Base-by-base conservation (phyloP, 2,329 filamentous ascomycete species). In the Xenoacremonium recifei region DNA sequence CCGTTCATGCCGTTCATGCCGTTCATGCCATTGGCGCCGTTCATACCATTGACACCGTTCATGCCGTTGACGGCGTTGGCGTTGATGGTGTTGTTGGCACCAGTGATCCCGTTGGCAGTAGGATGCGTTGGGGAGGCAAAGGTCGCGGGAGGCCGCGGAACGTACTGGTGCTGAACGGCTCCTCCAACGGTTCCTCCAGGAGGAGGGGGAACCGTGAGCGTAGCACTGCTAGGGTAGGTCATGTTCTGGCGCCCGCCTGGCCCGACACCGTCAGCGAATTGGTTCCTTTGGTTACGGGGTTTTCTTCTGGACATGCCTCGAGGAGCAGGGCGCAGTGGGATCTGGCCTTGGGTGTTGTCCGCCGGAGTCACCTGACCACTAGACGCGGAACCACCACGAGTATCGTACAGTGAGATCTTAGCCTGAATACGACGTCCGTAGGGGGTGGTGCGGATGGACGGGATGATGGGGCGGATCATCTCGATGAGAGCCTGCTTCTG, bases 401-500 rank as follows among this genome's bases (percentile, higher is more conserved):
- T 71, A 50, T 84, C 81, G 48, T 76, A 76, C 19, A 77, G 71
- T 51, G 81, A 73, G 43, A 99, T 87, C 76, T 97, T 97, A 62
- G 86, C 86, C 61, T 88, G 85, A 58, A 97, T 95, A 48, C 93
- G 89, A 53, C 93, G 91, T 39, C 93, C 93, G 63, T 97, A 93
- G 4, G 93, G 92, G 31, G 91, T 96, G 56, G 88, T 85, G 50
- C 91, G 89, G 50, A 97, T 95, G 31, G 80, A 75, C 4, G 89
- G 87, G 29, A 97, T 72, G 48, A 95, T 84, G 1, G 91, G 89
- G 29, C 90, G 88, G 57, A 97, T 90, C 25, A 79, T 76, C 47
- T 97, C 90, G 34, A 95, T 84, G 32, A 99, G 76, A 35, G 81
- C 80, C 44, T 76, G 71, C 68, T 92, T 90, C 62, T 82, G 84